Conservation (phyloP, 2,329 filamentous ascomycete genomes). For the Aureobasidium sp. region DNA sequence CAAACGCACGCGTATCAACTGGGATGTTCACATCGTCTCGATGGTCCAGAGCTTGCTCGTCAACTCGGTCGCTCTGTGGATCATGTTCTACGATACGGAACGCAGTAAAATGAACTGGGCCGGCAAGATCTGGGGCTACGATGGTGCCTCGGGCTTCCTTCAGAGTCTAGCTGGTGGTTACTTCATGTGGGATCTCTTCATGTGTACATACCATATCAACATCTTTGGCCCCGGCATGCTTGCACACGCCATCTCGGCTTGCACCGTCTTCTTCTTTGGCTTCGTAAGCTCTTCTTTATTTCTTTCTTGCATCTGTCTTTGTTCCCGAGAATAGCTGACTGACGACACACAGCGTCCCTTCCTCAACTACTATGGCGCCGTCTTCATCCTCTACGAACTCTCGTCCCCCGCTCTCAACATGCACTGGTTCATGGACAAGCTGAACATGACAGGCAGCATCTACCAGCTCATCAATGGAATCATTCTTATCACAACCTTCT, state of each 20-base stretch:
- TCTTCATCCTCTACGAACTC: conserved; percentile 82
- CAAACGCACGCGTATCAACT: conserved; percentile 62
- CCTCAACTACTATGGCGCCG: conserved; percentile 71
- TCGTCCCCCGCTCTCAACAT: conserved; percentile 80
- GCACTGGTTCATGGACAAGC: conserved; percentile 89
- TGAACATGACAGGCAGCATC: conserved; percentile 67
- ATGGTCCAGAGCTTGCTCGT: conserved; percentile 69
- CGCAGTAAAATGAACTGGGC: conserved; percentile 58
- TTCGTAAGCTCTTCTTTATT: conserved; percentile 54
- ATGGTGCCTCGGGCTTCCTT: conserved; percentile 62
- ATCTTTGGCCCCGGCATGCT: conserved; percentile 72
- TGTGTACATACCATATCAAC: conserved; percentile 60
- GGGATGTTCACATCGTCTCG: conserved; percentile 83
- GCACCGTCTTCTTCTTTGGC: conserved; percentile 68
- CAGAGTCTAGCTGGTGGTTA: conserved; percentile 73
- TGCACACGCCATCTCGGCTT: conserved; percentile 67
- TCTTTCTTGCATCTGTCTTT: not conserved
- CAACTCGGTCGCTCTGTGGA: conserved; percentile 65
- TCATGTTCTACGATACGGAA: conserved; percentile 63
- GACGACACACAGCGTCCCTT: conserved; percentile 61
- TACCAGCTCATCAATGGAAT: conserved; percentile 73
- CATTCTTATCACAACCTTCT: conserved; percentile 64
- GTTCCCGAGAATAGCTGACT: conserved; percentile 15
- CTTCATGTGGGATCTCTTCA: conserved; percentile 73
- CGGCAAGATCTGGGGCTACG: conserved; percentile 67